These are phyloP conservation scores for Penicillium soppii DNA, from an alignment of 495 filamentous ascomycete species.

Conservation along the genomic window DNA sequence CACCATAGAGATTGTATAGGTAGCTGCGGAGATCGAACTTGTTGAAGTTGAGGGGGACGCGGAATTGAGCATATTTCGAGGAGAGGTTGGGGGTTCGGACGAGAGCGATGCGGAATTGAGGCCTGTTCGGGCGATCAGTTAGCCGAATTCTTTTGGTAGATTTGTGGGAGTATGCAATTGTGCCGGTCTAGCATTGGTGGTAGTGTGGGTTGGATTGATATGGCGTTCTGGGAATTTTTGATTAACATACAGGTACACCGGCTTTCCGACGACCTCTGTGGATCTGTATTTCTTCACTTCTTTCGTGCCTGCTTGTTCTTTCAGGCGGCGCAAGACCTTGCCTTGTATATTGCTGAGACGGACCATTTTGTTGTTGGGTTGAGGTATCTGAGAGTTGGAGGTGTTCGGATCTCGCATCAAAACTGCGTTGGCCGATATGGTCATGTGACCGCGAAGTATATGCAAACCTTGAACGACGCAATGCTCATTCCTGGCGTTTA, in stretches of 20 bases:
- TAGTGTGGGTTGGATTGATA: constrained; percentile 8
- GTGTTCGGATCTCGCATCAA: constrained; percentile 3
- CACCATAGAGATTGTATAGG: constrained; percentile 71
- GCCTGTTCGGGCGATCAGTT: constrained; percentile 47
- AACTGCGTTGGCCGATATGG: neutral
- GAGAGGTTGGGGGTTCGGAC: constrained; percentile 69
- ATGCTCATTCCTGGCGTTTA: neutral
- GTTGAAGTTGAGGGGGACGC: constrained; percentile 82
- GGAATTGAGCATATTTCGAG: constrained; percentile 77
- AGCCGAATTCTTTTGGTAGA: neutral
- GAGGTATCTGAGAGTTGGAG: constrained; percentile 5
- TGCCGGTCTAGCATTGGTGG: neutral
- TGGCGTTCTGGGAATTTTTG: constrained; percentile 1
- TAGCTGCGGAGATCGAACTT: constrained; percentile 93
- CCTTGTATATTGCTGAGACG: constrained; percentile 19
- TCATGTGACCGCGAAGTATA: neutral
- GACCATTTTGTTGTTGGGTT: constrained; percentile 32
- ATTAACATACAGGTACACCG: constrained; percentile 64
- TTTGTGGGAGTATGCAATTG: neutral
- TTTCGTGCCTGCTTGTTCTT: constrained; percentile 16
- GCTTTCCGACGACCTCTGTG: constrained; percentile 42
- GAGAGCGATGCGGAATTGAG: constrained; percentile 73
- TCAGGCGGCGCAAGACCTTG: constrained; percentile 23
- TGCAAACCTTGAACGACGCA: neutral
- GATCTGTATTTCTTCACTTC: constrained; percentile 15